A percentile compares a stretch with the other conserved stretches of the same genome.
These are phyloP conservation scores for Dryas drummondii DNA, from an alignment of 306 rosid species.

Conservation along the genomic window DNA sequence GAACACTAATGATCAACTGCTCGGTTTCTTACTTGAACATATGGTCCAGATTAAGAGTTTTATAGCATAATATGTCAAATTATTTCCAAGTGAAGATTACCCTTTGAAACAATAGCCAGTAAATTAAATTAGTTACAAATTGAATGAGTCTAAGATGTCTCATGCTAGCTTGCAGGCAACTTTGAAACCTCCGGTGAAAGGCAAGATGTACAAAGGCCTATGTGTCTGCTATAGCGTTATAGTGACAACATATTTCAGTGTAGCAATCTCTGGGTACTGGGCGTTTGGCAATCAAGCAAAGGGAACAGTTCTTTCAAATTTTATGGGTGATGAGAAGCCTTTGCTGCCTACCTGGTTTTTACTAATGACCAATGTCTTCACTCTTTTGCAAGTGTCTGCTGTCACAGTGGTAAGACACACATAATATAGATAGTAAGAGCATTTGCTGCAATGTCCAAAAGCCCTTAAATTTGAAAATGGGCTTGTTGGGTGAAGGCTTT, in stretches of 20 bases:
- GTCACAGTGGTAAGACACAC: slow-evolving; percentile 53
- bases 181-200: slow-evolving; percentile 68
- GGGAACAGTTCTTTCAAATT: slow-evolving; percentile 53
- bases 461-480: too few species aligned
- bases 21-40: too few species aligned
- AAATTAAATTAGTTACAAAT: too few species aligned
- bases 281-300: slow-evolving; percentile 65
- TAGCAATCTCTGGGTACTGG: slow-evolving; percentile 83
- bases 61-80: too few species aligned
- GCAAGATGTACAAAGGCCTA: slow-evolving; percentile 81
- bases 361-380: slow-evolving; percentile 59
- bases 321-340: slow-evolving; percentile 33
- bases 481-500: too few species aligned
- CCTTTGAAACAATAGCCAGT: too few species aligned
- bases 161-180: slow-evolving; percentile 59
- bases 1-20: too few species aligned
- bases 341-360: slow-evolving; percentile 71
- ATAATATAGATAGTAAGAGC: too few species aligned
- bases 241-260: slow-evolving; percentile 47
- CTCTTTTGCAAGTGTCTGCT: slow-evolving; percentile 58
- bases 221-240: slow-evolving; percentile 67
- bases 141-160: background rate
- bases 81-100: too few species aligned
- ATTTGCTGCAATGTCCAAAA: background rate
- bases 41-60: too few species aligned